Conservation (phyloP, 2,329 filamentous ascomycete genomes). For the Aspergillus fijiensis region DNA sequence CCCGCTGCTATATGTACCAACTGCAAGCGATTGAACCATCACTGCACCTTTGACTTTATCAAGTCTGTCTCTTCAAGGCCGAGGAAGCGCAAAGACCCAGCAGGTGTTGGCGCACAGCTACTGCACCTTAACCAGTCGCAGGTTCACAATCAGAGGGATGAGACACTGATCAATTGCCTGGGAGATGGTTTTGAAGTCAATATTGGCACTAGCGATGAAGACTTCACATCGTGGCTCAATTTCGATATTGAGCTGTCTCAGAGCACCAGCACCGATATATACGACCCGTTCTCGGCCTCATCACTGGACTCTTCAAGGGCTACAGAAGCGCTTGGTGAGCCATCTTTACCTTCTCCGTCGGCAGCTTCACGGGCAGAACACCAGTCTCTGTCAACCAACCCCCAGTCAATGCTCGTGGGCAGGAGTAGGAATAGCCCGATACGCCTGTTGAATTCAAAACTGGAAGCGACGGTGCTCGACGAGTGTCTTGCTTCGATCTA, state of each 20-base stretch:
- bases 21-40: constrained; percentile 20
- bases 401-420: constrained; percentile 3
- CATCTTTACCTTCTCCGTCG: no score
- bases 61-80: not conserved
- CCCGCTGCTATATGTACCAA: constrained; percentile 13
- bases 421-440: constrained; percentile 21
- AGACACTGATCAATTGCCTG: not conserved
- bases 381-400: no score
- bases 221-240: not conserved
- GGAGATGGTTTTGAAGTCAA: not conserved
- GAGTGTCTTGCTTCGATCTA: constrained; percentile 20
- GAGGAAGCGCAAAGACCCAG: not conserved
- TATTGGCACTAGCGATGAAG: not conserved
- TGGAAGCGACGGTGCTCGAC: constrained; percentile 20
- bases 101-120: not conserved
- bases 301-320: no score
- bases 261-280: no score
- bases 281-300: no score
- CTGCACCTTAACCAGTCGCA: not conserved
- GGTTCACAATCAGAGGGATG: not conserved
- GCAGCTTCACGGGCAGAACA: no score
- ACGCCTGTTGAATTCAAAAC: constrained; percentile 24
- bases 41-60: constrained; percentile 25
- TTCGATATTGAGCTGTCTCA: not conserved
- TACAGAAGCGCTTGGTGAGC: no score